A percentile compares a stretch with the other conserved stretches of the same genome.
Conservation (phyloP, 2,329 filamentous ascomycete genomes). For the Orbilia ellipsospora region DNA sequence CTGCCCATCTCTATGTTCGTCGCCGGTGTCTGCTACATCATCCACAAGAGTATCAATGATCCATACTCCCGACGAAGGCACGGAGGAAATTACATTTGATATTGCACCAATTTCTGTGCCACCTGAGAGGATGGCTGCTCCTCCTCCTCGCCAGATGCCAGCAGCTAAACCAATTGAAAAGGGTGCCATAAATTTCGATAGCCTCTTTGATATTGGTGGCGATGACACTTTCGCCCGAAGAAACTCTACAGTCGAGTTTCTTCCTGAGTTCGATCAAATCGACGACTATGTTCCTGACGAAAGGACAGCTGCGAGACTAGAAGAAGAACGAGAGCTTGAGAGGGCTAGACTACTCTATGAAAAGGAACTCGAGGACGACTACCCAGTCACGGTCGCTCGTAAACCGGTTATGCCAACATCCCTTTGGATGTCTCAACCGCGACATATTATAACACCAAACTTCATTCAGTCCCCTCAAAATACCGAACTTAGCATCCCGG, state of each 20-base stretch:
- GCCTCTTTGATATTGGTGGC: conserved; percentile 52
- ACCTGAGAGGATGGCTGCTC: conserved; percentile 36
- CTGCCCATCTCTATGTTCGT: conserved; percentile 47
- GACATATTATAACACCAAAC: conserved; percentile 49
- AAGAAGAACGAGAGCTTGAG: conserved; percentile 51
- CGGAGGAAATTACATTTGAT: conserved; percentile 47
- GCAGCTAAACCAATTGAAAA: conserved; percentile 46
- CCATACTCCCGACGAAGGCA: conserved; percentile 50
- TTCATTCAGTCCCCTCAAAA: conserved; percentile 38
- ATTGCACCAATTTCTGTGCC: conserved; percentile 46
- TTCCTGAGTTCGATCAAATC: conserved; percentile 53
- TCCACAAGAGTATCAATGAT: conserved; percentile 53
- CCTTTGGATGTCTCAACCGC: conserved; percentile 44
- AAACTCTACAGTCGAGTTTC: conserved; percentile 46
- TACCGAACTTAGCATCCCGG: conserved; percentile 37
- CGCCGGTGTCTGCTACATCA: conserved; percentile 49
- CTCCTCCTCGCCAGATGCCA: conserved; percentile 19
- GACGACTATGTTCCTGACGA: conserved; percentile 53
- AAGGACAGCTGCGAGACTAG: conserved; percentile 40
- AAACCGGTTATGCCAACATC: conserved; percentile 48
- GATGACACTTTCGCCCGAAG: conserved; percentile 26
- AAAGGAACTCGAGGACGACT: conserved; percentile 47
- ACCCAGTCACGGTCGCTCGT: conserved; percentile 38
- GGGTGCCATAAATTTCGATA: conserved; percentile 45
- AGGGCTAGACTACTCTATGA: conserved; percentile 46